phyloP scores from a whole-genome alignment of 768 basidiomycete species.

The Boletus insuetus region DNA sequence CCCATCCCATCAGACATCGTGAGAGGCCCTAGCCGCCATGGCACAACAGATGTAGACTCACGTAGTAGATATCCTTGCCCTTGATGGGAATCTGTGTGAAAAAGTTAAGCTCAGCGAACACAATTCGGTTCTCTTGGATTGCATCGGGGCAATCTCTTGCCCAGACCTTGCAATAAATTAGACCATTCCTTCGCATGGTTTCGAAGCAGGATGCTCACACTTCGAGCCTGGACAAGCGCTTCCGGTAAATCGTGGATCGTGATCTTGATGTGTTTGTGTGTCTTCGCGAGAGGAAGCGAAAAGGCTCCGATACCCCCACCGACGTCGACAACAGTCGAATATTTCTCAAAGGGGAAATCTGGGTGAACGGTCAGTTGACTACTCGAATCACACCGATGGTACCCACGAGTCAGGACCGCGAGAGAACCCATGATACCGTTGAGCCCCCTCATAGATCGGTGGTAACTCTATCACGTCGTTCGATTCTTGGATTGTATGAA shows the following conservation, averaged over 20 bases:
- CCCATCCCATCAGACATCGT: neutral
- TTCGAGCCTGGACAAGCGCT: constrained; percentile 20
- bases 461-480: constrained; percentile 15
- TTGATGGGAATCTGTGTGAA: constrained; percentile 17
- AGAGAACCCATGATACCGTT: constrained; percentile 23
- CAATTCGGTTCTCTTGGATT: constrained; percentile 21
- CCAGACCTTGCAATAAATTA: constrained; percentile 21
- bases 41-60: constrained; percentile 7
- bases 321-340: constrained; percentile 33
- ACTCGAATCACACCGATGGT: too few species aligned
- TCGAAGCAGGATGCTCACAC: constrained; percentile 9
- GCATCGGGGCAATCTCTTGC: constrained; percentile 18
- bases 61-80: constrained; percentile 28
- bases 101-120: constrained; percentile 32
- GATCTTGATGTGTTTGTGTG: constrained; percentile 29
- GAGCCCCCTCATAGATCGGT: constrained; percentile 25
- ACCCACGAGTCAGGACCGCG: constrained; percentile 22
- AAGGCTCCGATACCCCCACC: constrained; percentile 35
- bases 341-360: constrained; percentile 34
- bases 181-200: too few species aligned
- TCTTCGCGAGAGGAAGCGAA: constrained; percentile 29
- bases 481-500: neutral
- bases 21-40: neutral
- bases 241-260: constrained; percentile 32
- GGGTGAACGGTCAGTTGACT: neutral